A percentile compares a stretch with the other conserved stretches of the same genome.
Conservation (phyloP, 257 asterid genomes). For the Rauvolfia tetraphylla region DNA sequence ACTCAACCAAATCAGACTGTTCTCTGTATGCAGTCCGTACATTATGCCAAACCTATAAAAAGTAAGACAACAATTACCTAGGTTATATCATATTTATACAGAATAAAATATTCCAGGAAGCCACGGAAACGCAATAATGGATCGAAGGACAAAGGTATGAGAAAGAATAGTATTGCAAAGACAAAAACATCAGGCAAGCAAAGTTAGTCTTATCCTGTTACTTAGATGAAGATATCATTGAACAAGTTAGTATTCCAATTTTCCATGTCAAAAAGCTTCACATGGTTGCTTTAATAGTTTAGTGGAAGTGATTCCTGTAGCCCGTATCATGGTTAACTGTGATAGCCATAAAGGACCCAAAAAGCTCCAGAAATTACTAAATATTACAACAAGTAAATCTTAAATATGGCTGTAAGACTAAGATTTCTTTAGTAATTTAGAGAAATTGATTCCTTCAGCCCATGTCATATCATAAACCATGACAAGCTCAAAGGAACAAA, state of each 20-base stretch:
- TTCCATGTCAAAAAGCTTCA: neutral
- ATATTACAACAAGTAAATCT: too few relatives aligned
- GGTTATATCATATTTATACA: constrained; percentile 12
- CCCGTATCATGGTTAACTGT: too few relatives aligned
- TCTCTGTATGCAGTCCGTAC: constrained; percentile 66
- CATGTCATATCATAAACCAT: constrained; percentile 1
- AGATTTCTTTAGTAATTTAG: too few relatives aligned
- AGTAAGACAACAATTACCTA: constrained; percentile 19
- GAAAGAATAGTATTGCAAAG: too few relatives aligned
- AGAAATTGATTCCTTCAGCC: neutral
- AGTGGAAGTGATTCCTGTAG: too few relatives aligned
- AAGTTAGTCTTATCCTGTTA: neutral
- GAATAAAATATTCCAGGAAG: neutral
- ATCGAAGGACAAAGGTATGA: neutral
- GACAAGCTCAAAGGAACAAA: neutral
- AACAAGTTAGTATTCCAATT: neutral
- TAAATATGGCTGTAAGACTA: too few relatives aligned
- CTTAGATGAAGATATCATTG: neutral
- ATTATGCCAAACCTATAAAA: constrained; percentile 70
- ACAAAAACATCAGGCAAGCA: neutral
- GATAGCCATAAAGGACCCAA: neutral
- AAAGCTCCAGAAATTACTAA: too few relatives aligned
- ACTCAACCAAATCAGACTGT: constrained; percentile 54
- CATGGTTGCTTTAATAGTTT: too few relatives aligned
- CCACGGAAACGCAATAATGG: neutral